Conservation (phyloP, 2,329 filamentous ascomycete genomes). For the Epichloe brachyelytri region DNA sequence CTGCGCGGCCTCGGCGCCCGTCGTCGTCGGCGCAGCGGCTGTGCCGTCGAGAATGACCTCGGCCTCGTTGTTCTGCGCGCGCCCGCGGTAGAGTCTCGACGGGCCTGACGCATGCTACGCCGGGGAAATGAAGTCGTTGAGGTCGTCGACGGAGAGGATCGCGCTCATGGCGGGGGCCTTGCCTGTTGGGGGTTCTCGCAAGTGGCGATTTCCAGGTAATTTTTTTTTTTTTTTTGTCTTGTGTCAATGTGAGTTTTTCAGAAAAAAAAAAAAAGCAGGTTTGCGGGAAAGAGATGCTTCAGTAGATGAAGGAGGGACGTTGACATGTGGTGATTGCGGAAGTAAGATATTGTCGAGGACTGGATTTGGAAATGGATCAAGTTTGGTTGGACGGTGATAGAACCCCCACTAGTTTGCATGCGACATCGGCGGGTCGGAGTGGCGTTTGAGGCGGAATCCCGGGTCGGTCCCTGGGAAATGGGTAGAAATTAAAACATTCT, state of each 20-base stretch:
- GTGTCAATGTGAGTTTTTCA: background rate
- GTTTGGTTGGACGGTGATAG: no score
- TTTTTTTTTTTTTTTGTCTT: no score
- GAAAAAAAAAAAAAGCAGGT: background rate
- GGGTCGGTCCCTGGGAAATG: no score
- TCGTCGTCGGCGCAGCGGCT: conserved; percentile 35
- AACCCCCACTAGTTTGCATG: no score
- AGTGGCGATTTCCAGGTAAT: background rate
- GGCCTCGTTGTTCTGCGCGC: conserved; percentile 23
- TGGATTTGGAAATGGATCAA: no score
- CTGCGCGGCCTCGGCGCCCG: conserved; percentile 60
- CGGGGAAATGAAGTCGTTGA: conserved; percentile 98
- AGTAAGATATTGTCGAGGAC: no score
- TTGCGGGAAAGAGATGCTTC: background rate
- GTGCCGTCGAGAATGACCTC: conserved; percentile 93
- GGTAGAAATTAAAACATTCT: no score
- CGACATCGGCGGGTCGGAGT: no score
- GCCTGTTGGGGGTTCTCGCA: background rate
- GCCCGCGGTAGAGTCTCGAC: conserved; percentile 68
- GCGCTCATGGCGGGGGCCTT: conserved; percentile 61
- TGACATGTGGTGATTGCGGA: no score
- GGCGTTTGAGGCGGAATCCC: no score
- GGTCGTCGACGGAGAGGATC: conserved; percentile 88
- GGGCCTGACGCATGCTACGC: conserved; percentile 96
- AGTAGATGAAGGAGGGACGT: no score